A percentile compares a stretch with the other conserved stretches of the same genome.
Conservation (phyloP, 2,329 filamentous ascomycete species). For the Blumeria graminis region DNA sequence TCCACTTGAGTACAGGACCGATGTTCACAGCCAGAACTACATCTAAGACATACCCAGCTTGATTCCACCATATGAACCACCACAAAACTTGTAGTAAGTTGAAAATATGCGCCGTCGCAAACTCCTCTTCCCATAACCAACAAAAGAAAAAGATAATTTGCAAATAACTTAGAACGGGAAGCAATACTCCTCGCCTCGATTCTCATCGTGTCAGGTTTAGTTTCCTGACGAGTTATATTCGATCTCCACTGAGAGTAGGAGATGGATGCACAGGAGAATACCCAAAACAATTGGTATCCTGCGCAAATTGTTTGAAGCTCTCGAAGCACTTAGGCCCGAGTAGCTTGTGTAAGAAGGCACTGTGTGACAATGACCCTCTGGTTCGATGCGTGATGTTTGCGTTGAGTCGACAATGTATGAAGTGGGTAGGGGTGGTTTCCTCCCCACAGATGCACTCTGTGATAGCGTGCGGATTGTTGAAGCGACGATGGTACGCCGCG, state of each 20-base stretch:
- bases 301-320: not conserved
- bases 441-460: not conserved
- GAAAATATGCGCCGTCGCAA: too few species aligned
- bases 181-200: too few species aligned
- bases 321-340: not conserved
- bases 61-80: too few species aligned
- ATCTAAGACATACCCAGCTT: too few species aligned
- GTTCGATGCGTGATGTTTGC: not conserved
- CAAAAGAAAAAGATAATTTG: too few species aligned
- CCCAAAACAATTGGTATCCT: not conserved
- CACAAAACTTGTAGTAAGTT: too few species aligned
- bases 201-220: too few species aligned
- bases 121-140: too few species aligned
- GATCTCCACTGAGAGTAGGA: not conserved
- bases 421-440: not conserved
- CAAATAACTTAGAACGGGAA: too few species aligned
- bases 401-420: not conserved
- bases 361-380: not conserved
- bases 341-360: not conserved
- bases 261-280: not conserved
- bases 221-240: too few species aligned
- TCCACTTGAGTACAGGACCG: too few species aligned
- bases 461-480: not conserved
- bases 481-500: not conserved
- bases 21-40: too few species aligned